Percentiles rank a stretch among this genome's conserved stretches.
These are phyloP conservation scores for Kandelia obovata DNA, from an alignment of 345 rosid species.

Conservation along the genomic window DNA sequence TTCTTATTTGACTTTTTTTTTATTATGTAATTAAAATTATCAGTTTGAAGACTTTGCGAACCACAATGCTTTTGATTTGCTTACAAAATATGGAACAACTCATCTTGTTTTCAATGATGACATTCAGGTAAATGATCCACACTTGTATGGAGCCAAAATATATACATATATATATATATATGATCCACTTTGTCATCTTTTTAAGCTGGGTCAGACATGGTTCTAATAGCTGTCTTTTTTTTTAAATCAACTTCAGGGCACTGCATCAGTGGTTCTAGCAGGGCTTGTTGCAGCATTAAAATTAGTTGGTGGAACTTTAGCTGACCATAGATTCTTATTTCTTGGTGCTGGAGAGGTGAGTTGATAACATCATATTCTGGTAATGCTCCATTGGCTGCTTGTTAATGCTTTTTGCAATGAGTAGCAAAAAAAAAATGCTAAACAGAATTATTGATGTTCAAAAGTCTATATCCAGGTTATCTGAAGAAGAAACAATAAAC, in stretches of 20 bases:
- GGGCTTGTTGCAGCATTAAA: conserved; percentile 82
- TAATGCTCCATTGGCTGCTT: not conserved
- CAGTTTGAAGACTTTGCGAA: conserved; percentile 99
- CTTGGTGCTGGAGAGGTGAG: conserved; percentile 98
- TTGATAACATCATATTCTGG: not conserved
- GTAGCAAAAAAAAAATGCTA: not conserved
- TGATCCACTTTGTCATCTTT: not conserved
- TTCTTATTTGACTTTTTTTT: not conserved
- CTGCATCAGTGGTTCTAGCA: conserved; percentile 97
- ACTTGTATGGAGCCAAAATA: not conserved
- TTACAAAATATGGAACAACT: conserved; percentile 80
- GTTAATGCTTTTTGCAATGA: not conserved
- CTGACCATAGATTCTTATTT: conserved; percentile 79
- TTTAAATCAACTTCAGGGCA: conserved; percentile 51
- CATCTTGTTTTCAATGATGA: conserved; percentile 98
- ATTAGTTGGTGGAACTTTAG: conserved; percentile 68
- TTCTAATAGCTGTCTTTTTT: conserved; percentile 9
- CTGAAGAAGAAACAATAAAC: too few relatives aligned
- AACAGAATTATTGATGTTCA: not conserved
- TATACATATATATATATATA: too few relatives aligned
- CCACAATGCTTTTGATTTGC: conserved; percentile 91
- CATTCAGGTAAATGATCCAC: conserved; percentile 66
- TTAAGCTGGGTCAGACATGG: not conserved
- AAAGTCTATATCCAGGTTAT: not conserved
- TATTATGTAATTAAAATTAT: conserved; percentile 8